Conservation (phyloP, 768 basidiomycete species). For the Nidularia pulvinata region DNA sequence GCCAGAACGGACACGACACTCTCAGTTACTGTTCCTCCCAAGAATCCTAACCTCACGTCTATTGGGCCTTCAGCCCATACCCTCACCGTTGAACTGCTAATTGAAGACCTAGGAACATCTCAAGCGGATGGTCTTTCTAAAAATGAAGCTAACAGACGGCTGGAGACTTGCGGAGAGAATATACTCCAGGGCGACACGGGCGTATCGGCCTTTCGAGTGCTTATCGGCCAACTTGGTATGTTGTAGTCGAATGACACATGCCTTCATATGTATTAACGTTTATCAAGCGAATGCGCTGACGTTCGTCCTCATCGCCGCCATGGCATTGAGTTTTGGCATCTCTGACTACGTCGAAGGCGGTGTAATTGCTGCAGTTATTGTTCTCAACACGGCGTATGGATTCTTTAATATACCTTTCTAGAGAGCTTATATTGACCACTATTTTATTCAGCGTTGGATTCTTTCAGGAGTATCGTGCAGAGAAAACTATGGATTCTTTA, state of each 20-base stretch:
- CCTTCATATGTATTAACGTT: too few relatives aligned
- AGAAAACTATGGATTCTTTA: constrained; percentile 51
- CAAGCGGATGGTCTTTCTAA: constrained; percentile 30
- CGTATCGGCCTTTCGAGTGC: constrained; percentile 28
- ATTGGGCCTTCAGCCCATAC: constrained; percentile 28
- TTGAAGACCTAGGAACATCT: constrained; percentile 27
- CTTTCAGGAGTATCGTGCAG: constrained; percentile 44
- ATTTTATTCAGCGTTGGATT: constrained; percentile 31
- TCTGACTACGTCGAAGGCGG: constrained; percentile 53
- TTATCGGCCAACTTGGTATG: constrained; percentile 31
- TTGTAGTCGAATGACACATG: background rate
- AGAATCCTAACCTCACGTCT: constrained; percentile 24
- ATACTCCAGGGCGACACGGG: constrained; percentile 27
- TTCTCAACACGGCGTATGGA: constrained; percentile 36
- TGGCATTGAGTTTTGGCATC: constrained; percentile 55
- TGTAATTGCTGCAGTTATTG: constrained; percentile 43
- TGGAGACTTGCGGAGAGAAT: constrained; percentile 29
- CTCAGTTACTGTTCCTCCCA: constrained; percentile 28
- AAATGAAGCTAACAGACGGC: constrained; percentile 28
- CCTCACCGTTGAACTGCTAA: constrained; percentile 20
- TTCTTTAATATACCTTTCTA: background rate
- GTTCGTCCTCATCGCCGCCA: constrained; percentile 29
- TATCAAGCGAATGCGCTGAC: constrained; percentile 38
- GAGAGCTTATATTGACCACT: background rate
- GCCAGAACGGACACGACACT: constrained; percentile 27